Conservation (phyloP, 768 basidiomycete species). For the Fomitopsis pulvina region DNA sequence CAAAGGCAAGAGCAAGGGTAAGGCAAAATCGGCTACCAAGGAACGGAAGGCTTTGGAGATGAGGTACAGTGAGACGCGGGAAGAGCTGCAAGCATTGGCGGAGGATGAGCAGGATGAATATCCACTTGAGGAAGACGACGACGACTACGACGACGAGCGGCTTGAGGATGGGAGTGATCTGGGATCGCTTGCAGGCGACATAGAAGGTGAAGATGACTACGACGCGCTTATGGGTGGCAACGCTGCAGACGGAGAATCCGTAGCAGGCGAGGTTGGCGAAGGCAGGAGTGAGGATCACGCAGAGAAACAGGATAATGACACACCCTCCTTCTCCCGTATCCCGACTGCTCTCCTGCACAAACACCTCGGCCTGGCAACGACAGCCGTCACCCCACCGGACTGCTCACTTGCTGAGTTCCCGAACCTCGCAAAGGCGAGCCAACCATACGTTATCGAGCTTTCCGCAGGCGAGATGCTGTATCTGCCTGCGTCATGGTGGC, state of each 20-base stretch:
- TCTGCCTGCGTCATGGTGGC: conserved; percentile 27
- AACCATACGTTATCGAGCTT: conserved; percentile 23
- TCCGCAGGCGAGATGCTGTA: conserved; percentile 27
- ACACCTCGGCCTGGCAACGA: conserved; percentile 20
- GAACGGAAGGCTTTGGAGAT: conserved; percentile 16
- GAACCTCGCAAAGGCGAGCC: conserved; percentile 13
- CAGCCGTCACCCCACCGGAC: conserved; percentile 11
- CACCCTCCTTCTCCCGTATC: conserved; percentile 26
- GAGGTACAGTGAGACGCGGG: conserved; percentile 17
- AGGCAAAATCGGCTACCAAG: conserved; percentile 10
- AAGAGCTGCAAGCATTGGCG: conserved; percentile 17
- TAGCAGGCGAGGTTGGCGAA: conserved; percentile 1
- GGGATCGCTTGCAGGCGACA: conserved; percentile 7
- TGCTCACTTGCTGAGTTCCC: conserved; percentile 12
- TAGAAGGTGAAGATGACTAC: conserved; percentile 22
- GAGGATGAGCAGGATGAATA: conserved; percentile 14
- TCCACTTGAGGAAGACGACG: conserved; percentile 12
- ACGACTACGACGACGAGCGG: conserved; percentile 4
- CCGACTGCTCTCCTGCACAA: conserved; percentile 22
- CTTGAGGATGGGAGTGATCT: conserved; percentile 5
- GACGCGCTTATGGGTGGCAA: conserved; percentile 20
- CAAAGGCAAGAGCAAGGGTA: conserved; percentile 16
- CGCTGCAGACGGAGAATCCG: conserved; percentile 6
- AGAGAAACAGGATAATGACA: conserved; percentile 11
- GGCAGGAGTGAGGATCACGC: conserved; percentile 1